Base-by-base conservation (phyloP, 805 yeast genomes). In the Maudiozyma barnettii region DNA sequence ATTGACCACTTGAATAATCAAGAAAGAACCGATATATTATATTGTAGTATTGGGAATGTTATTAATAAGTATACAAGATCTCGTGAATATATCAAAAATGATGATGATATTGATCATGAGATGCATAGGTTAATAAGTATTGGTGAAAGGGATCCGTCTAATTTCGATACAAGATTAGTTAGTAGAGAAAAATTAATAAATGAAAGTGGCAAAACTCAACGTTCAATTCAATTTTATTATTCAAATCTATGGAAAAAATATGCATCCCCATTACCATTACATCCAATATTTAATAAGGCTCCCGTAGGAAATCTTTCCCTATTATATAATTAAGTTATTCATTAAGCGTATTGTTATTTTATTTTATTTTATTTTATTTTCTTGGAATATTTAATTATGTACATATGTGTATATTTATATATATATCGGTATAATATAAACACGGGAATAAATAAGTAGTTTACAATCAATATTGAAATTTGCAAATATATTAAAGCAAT, bases 71-170 rank as follows among this genome's bases (percentile, higher is more conserved):
- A 10, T 9, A 46, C 48, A 5, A 33, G 35, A 2, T 20, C n/a
- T 3, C n/a, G 41, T 6, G 39, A 41, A 22, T 9, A 10, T 37
- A 6, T 42, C 5, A 16, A 30, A 9, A 30, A 41, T 16, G 23
- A 16, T 13, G 21, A 37, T 19, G 22, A 21, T 22, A 38, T 46
- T 37, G 48, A 46, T 30, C 45, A 46, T 21, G 19, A 29, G 4
- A 19, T 42, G 10, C 48, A 46, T 30, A 41, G 21, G 9, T 14
- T 38, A 16, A 41, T 46, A 16, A 46, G 48, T 22, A n/a, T 37
- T 8, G 48, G 48, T 16, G 42, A 41, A 13, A 19, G 38, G 21
- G 38, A 46, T 20, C 48, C 48, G n/a, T 20, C 45, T n/a, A 5
- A 42, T 30, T 20, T 35, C 22, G 23, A 20, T 16, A 22, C 38